These are phyloP conservation scores for Colletotrichum somersetense DNA, from an alignment of 2,329 filamentous ascomycete genomes.

Conservation along the genomic window DNA sequence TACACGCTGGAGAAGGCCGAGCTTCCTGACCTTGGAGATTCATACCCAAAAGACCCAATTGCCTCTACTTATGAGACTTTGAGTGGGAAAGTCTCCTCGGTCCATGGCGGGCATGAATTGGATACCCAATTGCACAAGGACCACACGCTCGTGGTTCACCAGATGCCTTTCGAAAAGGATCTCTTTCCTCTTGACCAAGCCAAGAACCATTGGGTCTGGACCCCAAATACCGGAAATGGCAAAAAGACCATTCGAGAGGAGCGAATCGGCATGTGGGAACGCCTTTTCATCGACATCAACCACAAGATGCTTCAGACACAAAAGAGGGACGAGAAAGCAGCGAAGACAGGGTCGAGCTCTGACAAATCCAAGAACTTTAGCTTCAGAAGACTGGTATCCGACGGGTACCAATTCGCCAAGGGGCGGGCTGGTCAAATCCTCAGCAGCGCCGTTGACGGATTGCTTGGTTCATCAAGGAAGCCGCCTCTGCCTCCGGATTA, in stretches of 20 bases:
- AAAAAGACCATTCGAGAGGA: conserved; percentile 37
- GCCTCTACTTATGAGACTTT: conserved; percentile 36
- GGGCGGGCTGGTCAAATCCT: conserved; percentile 14
- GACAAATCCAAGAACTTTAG: background rate
- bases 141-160: conserved; percentile 29
- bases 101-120: background rate
- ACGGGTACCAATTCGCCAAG: background rate
- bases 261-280: conserved; percentile 44
- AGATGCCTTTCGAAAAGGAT: conserved; percentile 41
- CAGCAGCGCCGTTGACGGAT: background rate
- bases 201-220: conserved; percentile 38
- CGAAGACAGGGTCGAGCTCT: background rate
- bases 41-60: background rate
- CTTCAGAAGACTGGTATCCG: background rate
- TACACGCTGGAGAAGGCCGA: conserved; percentile 25
- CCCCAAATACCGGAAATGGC: background rate
- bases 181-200: conserved; percentile 34
- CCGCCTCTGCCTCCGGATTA: background rate
- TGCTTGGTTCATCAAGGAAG: conserved; percentile 6
- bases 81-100: conserved; percentile 24
- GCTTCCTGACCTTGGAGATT: background rate
- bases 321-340: background rate
- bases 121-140: background rate
- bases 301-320: conserved; percentile 31
- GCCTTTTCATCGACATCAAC: conserved; percentile 42